phyloP scores from a whole-genome alignment of 495 filamentous ascomycete genomes.

The Thermothielavioides terrestris region DNA sequence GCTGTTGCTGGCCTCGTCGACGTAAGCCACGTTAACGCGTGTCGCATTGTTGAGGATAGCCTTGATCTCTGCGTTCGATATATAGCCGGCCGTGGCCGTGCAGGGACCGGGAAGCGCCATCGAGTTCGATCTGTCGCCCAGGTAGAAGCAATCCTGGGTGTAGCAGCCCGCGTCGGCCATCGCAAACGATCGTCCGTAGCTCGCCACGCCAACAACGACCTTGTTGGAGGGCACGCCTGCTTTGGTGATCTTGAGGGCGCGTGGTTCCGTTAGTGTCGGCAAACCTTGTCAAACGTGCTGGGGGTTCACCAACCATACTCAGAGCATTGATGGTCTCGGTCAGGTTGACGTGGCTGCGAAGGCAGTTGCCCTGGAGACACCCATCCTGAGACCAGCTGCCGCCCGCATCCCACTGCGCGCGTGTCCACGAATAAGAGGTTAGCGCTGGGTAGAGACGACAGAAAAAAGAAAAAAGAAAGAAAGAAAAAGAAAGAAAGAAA shows the following conservation, averaged over 20 bases:
- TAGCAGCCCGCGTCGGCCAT: conserved; percentile 10
- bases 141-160: conserved; percentile 11
- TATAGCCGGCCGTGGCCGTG: conserved; percentile 1
- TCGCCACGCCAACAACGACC: conserved; percentile 29
- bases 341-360: conserved; percentile 35
- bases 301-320: no score
- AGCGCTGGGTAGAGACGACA: no score
- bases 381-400: conserved; percentile 11
- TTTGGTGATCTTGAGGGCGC: no score
- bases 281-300: no score
- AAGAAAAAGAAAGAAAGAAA: no score
- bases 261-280: no score
- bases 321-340: conserved; percentile 35
- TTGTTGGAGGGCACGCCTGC: conserved; percentile 36
- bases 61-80: conserved; percentile 13
- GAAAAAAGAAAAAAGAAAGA: no score
- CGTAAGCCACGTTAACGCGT: neutral
- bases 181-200: conserved; percentile 33
- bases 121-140: conserved; percentile 5
- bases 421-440: no score
- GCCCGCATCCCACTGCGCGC: conserved; percentile 17
- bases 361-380: conserved; percentile 33
- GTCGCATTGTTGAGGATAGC: neutral
- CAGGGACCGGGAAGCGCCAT: conserved; percentile 3
- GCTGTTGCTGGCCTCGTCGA: conserved; percentile 12